phyloP scores from a whole-genome alignment of 2,329 filamentous ascomycete species.

The Westerdykella aurantiaca region DNA sequence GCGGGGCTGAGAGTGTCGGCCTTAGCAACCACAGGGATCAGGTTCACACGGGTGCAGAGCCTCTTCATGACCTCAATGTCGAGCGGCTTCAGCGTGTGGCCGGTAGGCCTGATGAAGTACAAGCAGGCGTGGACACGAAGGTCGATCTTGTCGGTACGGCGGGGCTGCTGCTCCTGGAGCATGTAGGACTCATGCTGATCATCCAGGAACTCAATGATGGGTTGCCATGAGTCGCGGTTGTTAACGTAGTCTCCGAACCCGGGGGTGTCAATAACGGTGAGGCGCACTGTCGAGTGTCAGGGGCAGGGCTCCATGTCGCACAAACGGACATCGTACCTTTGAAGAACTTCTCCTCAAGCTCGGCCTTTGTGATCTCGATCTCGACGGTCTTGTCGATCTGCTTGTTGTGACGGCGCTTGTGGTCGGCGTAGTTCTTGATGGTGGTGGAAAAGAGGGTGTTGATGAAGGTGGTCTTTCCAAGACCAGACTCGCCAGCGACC shows the following conservation, averaged over 20 bases:
- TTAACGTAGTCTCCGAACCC: constrained; percentile 99
- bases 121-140: constrained; percentile 96
- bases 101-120: constrained; percentile 98
- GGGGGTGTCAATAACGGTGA: constrained; percentile 98
- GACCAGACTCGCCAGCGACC: constrained; percentile 96
- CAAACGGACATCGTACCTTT: constrained; percentile 60
- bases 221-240: constrained; percentile 99
- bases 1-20: constrained; percentile 92
- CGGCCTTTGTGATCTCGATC: constrained; percentile 99
- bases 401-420: constrained; percentile 98
- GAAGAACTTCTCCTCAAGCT: constrained; percentile 99
- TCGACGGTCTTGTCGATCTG: constrained; percentile 99
- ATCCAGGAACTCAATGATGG: constrained; percentile 99
- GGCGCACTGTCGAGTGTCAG: constrained; percentile 62
- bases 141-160: constrained; percentile 97
- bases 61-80: constrained; percentile 99
- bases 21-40: constrained; percentile 98
- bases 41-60: constrained; percentile 92
- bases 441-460: constrained; percentile 99
- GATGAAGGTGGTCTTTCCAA: constrained; percentile 99
- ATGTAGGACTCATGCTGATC: constrained; percentile 99
- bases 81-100: constrained; percentile 95
- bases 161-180: constrained; percentile 99
- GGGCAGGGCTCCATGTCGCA: background rate
- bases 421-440: constrained; percentile 99